These are phyloP conservation scores for Sphenostylis stenocarpa DNA, from an alignment of 306 rosid species.

Conservation along the genomic window DNA sequence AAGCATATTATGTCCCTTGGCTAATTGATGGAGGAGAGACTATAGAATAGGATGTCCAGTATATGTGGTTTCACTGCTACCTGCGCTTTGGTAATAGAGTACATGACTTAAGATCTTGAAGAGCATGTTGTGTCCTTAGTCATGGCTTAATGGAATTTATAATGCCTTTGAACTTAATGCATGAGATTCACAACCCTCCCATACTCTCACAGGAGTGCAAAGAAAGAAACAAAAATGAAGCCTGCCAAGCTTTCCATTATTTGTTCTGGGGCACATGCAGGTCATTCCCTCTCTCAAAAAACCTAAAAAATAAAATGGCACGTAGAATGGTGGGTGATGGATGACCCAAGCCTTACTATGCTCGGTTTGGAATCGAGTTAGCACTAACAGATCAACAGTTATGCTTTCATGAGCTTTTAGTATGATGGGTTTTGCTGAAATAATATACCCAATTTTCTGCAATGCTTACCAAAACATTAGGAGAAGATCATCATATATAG, in stretches of 20 bases:
- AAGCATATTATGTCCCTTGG: neutral
- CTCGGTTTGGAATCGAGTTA: neutral
- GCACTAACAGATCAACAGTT: neutral
- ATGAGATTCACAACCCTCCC: neutral
- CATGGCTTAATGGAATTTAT: neutral
- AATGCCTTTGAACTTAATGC: neutral
- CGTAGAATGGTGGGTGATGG: neutral
- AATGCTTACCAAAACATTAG: neutral
- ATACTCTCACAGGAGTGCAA: neutral
- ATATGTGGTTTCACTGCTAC: neutral
- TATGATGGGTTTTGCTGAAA: neutral
- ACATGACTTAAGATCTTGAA: neutral
- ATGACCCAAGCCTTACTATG: neutral
- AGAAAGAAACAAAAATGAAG: conserved; percentile 3
- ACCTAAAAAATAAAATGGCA: neutral
- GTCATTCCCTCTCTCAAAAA: neutral
- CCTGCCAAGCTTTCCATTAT: neutral
- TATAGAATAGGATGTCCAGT: neutral
- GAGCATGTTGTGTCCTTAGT: neutral
- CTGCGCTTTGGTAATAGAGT: neutral
- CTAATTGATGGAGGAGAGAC: neutral
- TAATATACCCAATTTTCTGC: neutral
- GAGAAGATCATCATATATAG: neutral
- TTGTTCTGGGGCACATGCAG: neutral
- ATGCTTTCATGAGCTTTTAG: neutral